Conservation (phyloP, 1,284 basidiomycete genomes). For the Porodaedalea pini region DNA sequence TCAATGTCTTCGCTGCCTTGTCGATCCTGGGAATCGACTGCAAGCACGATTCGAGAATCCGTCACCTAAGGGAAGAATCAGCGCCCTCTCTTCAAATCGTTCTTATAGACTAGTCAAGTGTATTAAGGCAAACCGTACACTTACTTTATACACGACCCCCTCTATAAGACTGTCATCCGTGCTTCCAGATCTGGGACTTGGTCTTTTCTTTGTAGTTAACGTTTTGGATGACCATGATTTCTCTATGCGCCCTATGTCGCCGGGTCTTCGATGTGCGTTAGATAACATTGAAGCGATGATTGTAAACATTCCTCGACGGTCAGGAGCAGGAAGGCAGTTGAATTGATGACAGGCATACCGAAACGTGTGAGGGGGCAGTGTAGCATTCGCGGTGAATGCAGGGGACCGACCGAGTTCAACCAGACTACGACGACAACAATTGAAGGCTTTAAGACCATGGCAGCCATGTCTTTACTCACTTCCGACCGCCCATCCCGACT, state of each 20-base stretch:
- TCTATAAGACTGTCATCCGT: constrained; percentile 38
- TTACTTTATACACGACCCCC: constrained; percentile 81
- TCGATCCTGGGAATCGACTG: constrained; percentile 60
- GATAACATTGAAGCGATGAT: too few species aligned
- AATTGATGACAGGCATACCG: constrained; percentile 41
- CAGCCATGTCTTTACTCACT: constrained; percentile 44
- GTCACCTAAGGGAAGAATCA: constrained; percentile 49
- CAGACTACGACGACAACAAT: constrained; percentile 45
- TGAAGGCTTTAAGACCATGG: neutral
- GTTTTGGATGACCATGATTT: constrained; percentile 48
- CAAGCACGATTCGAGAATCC: constrained; percentile 73
- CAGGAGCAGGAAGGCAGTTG: neutral
- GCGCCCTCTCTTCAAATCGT: neutral
- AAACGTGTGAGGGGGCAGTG: constrained; percentile 84
- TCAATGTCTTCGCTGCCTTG: constrained; percentile 59
- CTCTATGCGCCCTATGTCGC: constrained; percentile 82
- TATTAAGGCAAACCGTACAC: constrained; percentile 17
- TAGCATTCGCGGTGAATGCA: constrained; percentile 68
- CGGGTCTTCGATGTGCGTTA: constrained; percentile 39
- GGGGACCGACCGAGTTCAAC: constrained; percentile 83
- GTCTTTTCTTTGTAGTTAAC: constrained; percentile 42
- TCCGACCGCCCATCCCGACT: constrained; percentile 88
- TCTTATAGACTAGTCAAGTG: neutral
- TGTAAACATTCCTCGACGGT: neutral
- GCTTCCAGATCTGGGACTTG: constrained; percentile 27